Evolutionary conservation across 352 stramenopile species (phyloP).

Genomic region (Globisporangium canariense): DNA sequence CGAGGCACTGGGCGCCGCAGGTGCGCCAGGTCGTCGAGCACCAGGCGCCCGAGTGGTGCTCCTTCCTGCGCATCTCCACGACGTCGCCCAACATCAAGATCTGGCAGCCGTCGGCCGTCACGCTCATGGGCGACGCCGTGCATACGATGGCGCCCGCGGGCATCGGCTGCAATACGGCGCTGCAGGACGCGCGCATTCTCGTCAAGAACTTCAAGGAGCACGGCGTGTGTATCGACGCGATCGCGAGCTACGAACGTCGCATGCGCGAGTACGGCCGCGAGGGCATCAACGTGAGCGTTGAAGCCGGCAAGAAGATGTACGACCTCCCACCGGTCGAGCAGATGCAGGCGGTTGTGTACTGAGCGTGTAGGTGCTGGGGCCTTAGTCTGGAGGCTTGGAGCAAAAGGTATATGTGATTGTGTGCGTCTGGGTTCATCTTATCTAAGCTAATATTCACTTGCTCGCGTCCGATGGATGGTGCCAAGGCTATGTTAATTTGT

Average conservation of each 20-base stretch:
- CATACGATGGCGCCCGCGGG: conserved; percentile 61
- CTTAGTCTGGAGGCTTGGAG: too few species aligned
- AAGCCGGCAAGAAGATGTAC: conserved; percentile 45
- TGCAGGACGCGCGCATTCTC: conserved; percentile 49
- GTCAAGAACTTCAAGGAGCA: conserved; percentile 37
- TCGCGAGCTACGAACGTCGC: conserved; percentile 46
- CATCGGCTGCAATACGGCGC: conserved; percentile 49
- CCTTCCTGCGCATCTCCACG: conserved; percentile 62
- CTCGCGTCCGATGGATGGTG: too few species aligned
- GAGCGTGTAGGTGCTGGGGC: too few species aligned
- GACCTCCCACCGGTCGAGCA: conserved; percentile 36
- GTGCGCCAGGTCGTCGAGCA: conserved; percentile 43
- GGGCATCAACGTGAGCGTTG: conserved; percentile 38
- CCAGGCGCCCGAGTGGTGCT: conserved; percentile 45
- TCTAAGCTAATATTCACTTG: too few species aligned
- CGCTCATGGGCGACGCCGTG: conserved; percentile 53
- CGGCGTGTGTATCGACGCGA: conserved; percentile 43
- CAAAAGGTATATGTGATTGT: too few species aligned
- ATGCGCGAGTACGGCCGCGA: conserved; percentile 49
- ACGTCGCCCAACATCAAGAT: conserved; percentile 41
- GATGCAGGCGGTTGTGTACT: conserved; percentile 39
- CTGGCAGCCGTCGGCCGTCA: conserved; percentile 46
- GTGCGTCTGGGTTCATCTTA: too few species aligned
- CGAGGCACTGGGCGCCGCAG: conserved; percentile 37
- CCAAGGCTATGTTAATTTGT: too few species aligned